Conservation (phyloP, 1,139 yeast species). For the Geotrichum australiense region DNA sequence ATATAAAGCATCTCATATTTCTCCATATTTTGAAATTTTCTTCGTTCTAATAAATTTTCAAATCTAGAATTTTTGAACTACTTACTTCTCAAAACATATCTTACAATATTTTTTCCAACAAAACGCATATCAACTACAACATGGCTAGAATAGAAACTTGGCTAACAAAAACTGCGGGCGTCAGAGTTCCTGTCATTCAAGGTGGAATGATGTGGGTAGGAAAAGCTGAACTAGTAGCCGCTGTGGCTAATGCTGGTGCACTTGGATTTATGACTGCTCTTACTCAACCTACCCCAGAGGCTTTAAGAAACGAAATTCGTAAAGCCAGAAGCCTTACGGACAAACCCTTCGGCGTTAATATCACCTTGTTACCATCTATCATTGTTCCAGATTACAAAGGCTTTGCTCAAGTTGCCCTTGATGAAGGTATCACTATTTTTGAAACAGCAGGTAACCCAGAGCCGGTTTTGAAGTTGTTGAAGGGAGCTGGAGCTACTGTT, state of each 20-base stretch:
- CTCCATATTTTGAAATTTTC: too few species aligned
- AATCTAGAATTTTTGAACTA: too few species aligned
- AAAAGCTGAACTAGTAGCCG: conserved; percentile 32
- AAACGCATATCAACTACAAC: too few species aligned
- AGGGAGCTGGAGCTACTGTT: conserved; percentile 23
- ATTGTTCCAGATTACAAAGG: conserved; percentile 33
- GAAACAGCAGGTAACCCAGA: conserved; percentile 35
- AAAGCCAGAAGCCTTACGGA: conserved; percentile 24
- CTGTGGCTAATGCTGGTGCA: conserved; percentile 36
- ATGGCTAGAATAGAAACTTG: conserved; percentile 29
- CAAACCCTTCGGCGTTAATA: conserved; percentile 34
- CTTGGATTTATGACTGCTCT: conserved; percentile 34
- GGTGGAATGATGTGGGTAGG: conserved; percentile 35
- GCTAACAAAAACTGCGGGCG: conserved; percentile 32
- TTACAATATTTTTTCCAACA: too few species aligned
- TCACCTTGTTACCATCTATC: conserved; percentile 35
- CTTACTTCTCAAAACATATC: too few species aligned
- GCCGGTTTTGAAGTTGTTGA: conserved; percentile 24
- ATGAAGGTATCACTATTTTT: conserved; percentile 33
- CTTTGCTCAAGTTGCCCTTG: conserved; percentile 33
- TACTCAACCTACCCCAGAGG: conserved; percentile 32
- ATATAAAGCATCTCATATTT: too few species aligned
- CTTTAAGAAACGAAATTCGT: conserved; percentile 29
- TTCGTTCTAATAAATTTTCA: too few species aligned
- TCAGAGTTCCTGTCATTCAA: conserved; percentile 34